Evolutionary conservation across 768 basidiomycete species (phyloP).

Genomic region (Dendrothele bispora): DNA sequence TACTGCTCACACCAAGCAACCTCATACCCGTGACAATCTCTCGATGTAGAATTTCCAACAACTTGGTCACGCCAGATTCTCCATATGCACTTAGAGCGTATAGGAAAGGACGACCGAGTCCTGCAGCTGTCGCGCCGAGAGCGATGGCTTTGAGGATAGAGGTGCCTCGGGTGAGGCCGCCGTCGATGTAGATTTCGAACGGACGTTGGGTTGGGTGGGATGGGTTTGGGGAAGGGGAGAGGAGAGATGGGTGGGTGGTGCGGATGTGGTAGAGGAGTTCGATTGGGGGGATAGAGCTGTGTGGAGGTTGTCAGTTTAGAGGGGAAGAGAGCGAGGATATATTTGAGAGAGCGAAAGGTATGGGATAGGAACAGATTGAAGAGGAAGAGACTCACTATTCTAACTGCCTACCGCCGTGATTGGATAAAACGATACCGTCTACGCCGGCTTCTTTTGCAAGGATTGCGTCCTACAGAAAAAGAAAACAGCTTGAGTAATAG

Average conservation of each 20-base stretch:
- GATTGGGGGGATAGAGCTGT: slow-evolving; percentile 76
- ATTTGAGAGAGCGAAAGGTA: no score
- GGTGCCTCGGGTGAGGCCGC: slow-evolving; percentile 25
- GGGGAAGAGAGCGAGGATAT: no score
- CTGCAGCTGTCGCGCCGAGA: slow-evolving; percentile 84
- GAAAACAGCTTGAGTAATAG: slow-evolving; percentile 3
- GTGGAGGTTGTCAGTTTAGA: slow-evolving; percentile 19
- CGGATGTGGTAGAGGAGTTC: slow-evolving; percentile 77
- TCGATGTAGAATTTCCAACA: slow-evolving; percentile 65
- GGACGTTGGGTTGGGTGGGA: neutral
- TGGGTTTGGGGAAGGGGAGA: slow-evolving; percentile 6
- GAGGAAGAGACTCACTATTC: slow-evolving; percentile 53
- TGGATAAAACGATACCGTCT: slow-evolving; percentile 86
- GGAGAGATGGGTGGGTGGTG: no score
- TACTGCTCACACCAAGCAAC: slow-evolving; percentile 64
- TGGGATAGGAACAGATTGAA: neutral
- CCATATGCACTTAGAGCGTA: slow-evolving; percentile 88
- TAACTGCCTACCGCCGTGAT: slow-evolving; percentile 90
- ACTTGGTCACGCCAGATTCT: slow-evolving; percentile 64
- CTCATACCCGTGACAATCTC: slow-evolving; percentile 81
- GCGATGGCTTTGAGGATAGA: slow-evolving; percentile 80
- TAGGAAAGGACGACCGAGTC: slow-evolving; percentile 82
- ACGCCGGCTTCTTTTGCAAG: slow-evolving; percentile 82
- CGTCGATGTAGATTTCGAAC: slow-evolving; percentile 78
- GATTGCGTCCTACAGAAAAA: slow-evolving; percentile 68